Evolutionary conservation across 192 early-diverging fungal genomes (phyloP).

Genomic region (Dimargaris xerosporica): DNA sequence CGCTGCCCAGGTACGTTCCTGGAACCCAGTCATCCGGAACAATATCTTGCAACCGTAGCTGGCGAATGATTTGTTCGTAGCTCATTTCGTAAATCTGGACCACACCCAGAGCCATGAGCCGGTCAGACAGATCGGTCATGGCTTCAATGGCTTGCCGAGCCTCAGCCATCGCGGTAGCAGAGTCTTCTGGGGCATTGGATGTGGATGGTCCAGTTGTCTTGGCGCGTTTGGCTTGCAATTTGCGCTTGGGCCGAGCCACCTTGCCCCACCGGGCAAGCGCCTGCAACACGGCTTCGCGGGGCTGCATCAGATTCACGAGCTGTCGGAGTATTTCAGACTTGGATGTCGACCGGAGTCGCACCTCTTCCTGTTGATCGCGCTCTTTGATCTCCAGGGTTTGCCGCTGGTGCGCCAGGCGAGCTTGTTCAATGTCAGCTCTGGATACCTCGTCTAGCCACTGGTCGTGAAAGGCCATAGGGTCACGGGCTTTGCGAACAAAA

Average conservation of each 20-base stretch:
- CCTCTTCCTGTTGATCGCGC: slow-evolving; percentile 18
- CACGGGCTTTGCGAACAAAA: slow-evolving; percentile 52
- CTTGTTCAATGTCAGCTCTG: slow-evolving; percentile 34
- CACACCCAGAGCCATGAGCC: slow-evolving; percentile 50
- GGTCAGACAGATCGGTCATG: slow-evolving; percentile 52
- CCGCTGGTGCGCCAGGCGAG: slow-evolving; percentile 32
- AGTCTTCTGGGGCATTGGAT: slow-evolving; percentile 14
- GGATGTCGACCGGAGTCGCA: slow-evolving; percentile 26
- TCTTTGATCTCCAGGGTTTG: slow-evolving; percentile 30
- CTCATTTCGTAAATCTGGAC: slow-evolving; percentile 52
- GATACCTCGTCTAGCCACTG: slow-evolving; percentile 49
- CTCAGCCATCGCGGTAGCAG: slow-evolving; percentile 23
- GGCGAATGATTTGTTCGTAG: slow-evolving; percentile 47
- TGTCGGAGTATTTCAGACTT: slow-evolving; percentile 36
- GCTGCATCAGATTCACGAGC: slow-evolving; percentile 38
- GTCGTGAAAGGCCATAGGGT: slow-evolving; percentile 54
- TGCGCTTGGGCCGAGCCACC: slow-evolving; percentile 21
- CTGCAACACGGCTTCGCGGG: slow-evolving; percentile 40
- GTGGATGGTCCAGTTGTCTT: slow-evolving; percentile 19
- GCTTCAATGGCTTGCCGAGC: slow-evolving; percentile 36
- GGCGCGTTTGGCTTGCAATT: slow-evolving; percentile 15
- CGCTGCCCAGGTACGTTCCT: slow-evolving; percentile 26
- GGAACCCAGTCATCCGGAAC: slow-evolving; percentile 45
- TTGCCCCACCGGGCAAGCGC: slow-evolving; percentile 40
- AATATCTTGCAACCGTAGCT: slow-evolving; percentile 36